Evolutionary conservation across 352 stramenopile genomes (phyloP).

Genomic region (Pythium brachiatum): DNA sequence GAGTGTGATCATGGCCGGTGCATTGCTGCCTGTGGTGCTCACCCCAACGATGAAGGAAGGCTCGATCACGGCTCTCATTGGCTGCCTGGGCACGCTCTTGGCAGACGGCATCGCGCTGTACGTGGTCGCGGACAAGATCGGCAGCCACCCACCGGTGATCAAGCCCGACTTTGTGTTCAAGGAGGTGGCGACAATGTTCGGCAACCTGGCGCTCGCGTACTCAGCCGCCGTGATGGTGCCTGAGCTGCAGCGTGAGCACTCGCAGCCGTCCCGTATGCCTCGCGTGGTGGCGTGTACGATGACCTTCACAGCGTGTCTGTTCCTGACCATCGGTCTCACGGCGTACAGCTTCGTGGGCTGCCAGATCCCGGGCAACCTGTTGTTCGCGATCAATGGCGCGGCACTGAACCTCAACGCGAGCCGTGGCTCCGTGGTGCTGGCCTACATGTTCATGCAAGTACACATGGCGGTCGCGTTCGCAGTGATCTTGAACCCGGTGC

Average conservation of each 20-base stretch:
- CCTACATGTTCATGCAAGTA: slow-evolving; percentile 54
- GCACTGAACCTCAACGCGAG: slow-evolving; percentile 42
- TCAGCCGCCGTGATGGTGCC: slow-evolving; percentile 18
- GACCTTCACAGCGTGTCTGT: slow-evolving; percentile 23
- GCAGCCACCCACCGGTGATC: slow-evolving; percentile 8
- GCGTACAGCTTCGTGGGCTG: slow-evolving; percentile 23
- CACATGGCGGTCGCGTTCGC: slow-evolving; percentile 43
- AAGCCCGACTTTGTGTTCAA: slow-evolving; percentile 19
- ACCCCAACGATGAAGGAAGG: slow-evolving; percentile 30
- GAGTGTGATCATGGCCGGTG: slow-evolving; percentile 28
- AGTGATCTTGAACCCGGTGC: slow-evolving; percentile 25
- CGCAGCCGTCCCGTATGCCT: slow-evolving; percentile 26
- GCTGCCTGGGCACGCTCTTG: slow-evolving; percentile 27
- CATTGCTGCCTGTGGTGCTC: slow-evolving; percentile 21
- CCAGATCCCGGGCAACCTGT: slow-evolving; percentile 29
- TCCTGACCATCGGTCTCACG: slow-evolving; percentile 24
- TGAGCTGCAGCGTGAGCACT: slow-evolving; percentile 26
- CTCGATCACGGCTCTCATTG: slow-evolving; percentile 17
- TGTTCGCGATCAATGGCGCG: slow-evolving; percentile 42
- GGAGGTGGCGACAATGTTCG: slow-evolving; percentile 24
- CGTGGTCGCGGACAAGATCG: slow-evolving; percentile 16
- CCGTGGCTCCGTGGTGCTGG: slow-evolving; percentile 42
- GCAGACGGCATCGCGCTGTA: slow-evolving; percentile 24
- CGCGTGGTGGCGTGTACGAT: slow-evolving; percentile 25
- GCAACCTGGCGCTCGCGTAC: slow-evolving; percentile 20